phyloP scores from a whole-genome alignment of 176 grass and related monocot genomes.

The Poa pratensis region DNA sequence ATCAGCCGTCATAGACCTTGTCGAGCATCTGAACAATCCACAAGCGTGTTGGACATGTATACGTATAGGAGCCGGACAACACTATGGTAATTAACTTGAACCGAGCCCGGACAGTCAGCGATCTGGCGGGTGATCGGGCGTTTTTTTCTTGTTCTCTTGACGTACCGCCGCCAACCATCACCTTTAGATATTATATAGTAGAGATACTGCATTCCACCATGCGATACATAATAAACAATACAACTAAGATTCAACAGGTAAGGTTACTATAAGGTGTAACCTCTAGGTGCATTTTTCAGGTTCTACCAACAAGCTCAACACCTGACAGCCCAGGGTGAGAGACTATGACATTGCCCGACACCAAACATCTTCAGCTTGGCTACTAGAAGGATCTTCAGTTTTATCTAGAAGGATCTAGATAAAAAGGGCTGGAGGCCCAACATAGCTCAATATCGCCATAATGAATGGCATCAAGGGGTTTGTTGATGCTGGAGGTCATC shows the following conservation, averaged over 20 bases:
- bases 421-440: not conserved
- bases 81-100: too few species aligned
- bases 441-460: not conserved
- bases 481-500: not conserved
- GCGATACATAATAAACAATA: not conserved
- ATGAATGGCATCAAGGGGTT: not conserved
- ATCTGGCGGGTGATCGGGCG: too few species aligned
- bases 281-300: conserved; percentile 33
- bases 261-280: conserved; percentile 2
- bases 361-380: not conserved
- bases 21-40: too few species aligned
- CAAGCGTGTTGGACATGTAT: too few species aligned
- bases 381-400: not conserved
- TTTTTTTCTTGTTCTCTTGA: too few species aligned
- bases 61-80: too few species aligned
- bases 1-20: too few species aligned
- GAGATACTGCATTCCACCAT: not conserved
- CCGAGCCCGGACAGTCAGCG: too few species aligned
- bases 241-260: not conserved
- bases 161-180: too few species aligned
- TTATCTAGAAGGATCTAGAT: not conserved
- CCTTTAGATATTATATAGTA: too few species aligned
- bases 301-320: conserved; percentile 23
- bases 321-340: not conserved
- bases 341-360: not conserved